Conservation (phyloP, 202 grass and related monocot species). For the Brachypodium distachyon region DNA sequence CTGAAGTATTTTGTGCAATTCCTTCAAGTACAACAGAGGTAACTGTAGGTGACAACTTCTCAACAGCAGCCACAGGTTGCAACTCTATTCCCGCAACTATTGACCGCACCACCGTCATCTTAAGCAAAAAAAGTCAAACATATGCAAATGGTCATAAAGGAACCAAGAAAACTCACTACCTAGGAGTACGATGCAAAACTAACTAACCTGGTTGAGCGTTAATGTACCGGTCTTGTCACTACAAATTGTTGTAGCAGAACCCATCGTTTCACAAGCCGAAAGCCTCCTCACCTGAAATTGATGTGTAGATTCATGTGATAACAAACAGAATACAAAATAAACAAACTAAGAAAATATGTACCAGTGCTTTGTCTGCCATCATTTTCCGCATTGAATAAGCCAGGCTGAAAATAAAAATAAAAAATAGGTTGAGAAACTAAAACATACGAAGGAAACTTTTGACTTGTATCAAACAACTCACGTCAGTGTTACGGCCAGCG, state of each 20-base stretch:
- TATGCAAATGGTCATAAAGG: slow-evolving; percentile 19
- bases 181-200: not conserved
- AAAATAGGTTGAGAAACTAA: not conserved
- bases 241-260: slow-evolving; percentile 92
- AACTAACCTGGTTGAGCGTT: slow-evolving; percentile 74
- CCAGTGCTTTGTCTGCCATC: slow-evolving; percentile 88
- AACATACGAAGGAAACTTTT: slow-evolving; percentile 10
- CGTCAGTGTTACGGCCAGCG: slow-evolving; percentile 80
- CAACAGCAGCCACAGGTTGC: slow-evolving; percentile 26
- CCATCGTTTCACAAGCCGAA: slow-evolving; percentile 96
- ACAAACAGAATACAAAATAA: slow-evolving; percentile 8
- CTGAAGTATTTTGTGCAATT: slow-evolving; percentile 86
- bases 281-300: slow-evolving; percentile 70
- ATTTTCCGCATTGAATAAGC: slow-evolving; percentile 88
- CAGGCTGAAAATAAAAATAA: slow-evolving; percentile 43
- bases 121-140: slow-evolving; percentile 21
- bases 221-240: slow-evolving; percentile 97
- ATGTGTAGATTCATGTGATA: slow-evolving; percentile 17
- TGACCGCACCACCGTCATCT: slow-evolving; percentile 89
- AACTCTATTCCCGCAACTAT: slow-evolving; percentile 57
- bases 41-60: slow-evolving; percentile 35
- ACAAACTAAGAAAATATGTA: slow-evolving; percentile 27
- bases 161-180: too few species aligned
- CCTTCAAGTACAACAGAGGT: slow-evolving; percentile 71
- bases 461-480: slow-evolving; percentile 35